A percentile compares a stretch with the other conserved stretches of the same genome.
Conservation (phyloP, 2,329 filamentous ascomycete species). For the Balansia obtecta region DNA sequence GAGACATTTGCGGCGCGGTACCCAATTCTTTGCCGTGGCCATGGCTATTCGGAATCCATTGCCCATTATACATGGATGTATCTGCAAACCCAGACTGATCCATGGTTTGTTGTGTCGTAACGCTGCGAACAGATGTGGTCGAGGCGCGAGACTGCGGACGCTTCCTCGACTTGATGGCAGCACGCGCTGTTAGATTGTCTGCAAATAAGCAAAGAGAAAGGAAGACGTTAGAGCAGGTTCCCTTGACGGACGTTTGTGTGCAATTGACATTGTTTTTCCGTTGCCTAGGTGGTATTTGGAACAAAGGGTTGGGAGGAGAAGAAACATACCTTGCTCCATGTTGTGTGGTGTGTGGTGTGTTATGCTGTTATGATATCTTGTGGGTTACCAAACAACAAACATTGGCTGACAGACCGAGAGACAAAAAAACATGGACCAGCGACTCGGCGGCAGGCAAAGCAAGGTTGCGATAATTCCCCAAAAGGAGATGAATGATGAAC, state of each 20-base stretch:
- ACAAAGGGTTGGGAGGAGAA: constrained; percentile 7
- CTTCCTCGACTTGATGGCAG: constrained; percentile 30
- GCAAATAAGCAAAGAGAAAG: constrained; percentile 3
- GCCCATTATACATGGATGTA: constrained; percentile 32
- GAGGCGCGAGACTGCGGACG: constrained; percentile 42
- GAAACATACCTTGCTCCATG: constrained; percentile 26
- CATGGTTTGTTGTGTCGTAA: constrained; percentile 36
- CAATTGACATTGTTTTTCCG: constrained; percentile 2
- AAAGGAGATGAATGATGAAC: constrained; percentile 4
- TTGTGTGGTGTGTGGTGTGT: constrained; percentile 6
- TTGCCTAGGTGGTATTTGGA: constrained; percentile 4
- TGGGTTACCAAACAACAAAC: constrained; percentile 26
- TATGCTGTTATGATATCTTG: constrained; percentile 18
- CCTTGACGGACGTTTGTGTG: neutral
- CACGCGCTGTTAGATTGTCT: constrained; percentile 20
- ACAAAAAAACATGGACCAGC: constrained; percentile 7
- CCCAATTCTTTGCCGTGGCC: constrained; percentile 31
- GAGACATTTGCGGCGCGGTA: constrained; percentile 33
- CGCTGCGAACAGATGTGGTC: constrained; percentile 44
- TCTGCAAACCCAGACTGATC: constrained; percentile 33
- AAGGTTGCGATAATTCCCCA: constrained; percentile 1
- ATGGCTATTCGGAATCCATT: constrained; percentile 37
- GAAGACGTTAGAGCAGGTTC: constrained; percentile 6
- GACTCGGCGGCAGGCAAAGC: constrained; percentile 6
- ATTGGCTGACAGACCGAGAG: constrained; percentile 17